Evolutionary conservation across 2,329 filamentous ascomycete genomes (phyloP).

Genomic region (Alternaria viburni): DNA sequence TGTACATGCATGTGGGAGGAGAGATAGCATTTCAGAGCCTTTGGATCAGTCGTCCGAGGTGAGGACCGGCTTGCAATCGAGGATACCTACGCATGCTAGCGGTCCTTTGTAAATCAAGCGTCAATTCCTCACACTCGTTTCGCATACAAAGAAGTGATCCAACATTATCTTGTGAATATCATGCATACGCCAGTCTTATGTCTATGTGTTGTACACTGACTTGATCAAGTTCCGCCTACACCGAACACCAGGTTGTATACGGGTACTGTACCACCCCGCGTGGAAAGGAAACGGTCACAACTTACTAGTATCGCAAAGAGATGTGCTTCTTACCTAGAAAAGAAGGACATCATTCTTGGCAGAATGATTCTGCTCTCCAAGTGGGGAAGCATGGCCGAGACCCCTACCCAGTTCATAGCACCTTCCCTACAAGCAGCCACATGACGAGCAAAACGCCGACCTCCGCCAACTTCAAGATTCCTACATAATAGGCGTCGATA

Average conservation of each 20-base stretch:
- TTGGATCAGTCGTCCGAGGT: conserved; percentile 45
- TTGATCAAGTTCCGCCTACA: background rate
- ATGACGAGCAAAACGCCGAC: conserved; percentile 40
- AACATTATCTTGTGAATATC: background rate
- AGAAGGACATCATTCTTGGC: conserved; percentile 39
- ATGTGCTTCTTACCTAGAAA: conserved; percentile 29
- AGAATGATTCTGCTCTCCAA: conserved; percentile 18
- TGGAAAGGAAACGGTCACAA: background rate
- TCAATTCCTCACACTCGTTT: conserved; percentile 43
- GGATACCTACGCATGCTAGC: conserved; percentile 55
- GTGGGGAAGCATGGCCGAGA: conserved; percentile 26
- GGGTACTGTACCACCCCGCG: background rate
- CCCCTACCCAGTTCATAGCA: conserved; percentile 24
- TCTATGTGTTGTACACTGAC: background rate
- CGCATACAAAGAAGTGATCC: background rate
- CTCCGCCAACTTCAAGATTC: conserved; percentile 30
- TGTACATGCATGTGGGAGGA: conserved; percentile 53
- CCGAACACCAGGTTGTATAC: background rate
- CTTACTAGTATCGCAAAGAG: conserved; percentile 20
- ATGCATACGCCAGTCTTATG: background rate
- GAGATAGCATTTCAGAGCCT: conserved; percentile 52
- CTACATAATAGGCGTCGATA: conserved; percentile 14
- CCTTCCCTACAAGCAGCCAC: conserved; percentile 18
- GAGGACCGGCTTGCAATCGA: conserved; percentile 54
- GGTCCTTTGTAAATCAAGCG: conserved; percentile 50